Conservation (phyloP, 2,329 filamentous ascomycete genomes). For the Beauveria bassiana region DNA sequence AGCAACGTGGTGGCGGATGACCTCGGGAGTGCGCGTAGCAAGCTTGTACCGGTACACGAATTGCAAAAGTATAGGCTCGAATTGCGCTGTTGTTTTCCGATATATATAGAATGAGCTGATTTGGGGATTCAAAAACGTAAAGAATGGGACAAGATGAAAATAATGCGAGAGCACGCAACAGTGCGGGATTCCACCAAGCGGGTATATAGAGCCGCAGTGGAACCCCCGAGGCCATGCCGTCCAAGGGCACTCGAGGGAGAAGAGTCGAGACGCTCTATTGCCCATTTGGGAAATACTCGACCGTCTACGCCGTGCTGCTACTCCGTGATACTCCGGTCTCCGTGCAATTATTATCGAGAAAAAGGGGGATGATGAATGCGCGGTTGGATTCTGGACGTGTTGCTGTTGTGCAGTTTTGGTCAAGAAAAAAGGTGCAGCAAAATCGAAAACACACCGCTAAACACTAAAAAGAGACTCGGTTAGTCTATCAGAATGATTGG, state of each 20-base stretch:
- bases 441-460: neutral
- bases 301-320: neutral
- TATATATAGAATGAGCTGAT: conserved; percentile 3
- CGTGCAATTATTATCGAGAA: neutral
- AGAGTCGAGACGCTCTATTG: neutral
- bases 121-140: neutral
- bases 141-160: neutral
- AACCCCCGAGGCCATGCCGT: neutral
- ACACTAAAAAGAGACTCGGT: neutral
- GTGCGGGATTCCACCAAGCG: conserved; percentile 3
- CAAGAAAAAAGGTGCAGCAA: too few relatives aligned
- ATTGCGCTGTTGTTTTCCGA: neutral
- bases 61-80: neutral
- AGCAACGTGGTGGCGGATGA: neutral
- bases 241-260: neutral
- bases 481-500: neutral
- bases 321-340: conserved; percentile 2
- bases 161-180: neutral
- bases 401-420: neutral
- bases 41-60: neutral
- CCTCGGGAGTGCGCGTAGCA: neutral
- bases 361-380: neutral
- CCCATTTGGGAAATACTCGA: neutral
- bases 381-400: neutral
- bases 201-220: conserved; percentile 8